Percentiles rank a stretch among this genome's conserved stretches.
Evolutionary conservation across 2,329 filamentous ascomycete species (phyloP).

Genomic region (Colletotrichum sp.): DNA sequence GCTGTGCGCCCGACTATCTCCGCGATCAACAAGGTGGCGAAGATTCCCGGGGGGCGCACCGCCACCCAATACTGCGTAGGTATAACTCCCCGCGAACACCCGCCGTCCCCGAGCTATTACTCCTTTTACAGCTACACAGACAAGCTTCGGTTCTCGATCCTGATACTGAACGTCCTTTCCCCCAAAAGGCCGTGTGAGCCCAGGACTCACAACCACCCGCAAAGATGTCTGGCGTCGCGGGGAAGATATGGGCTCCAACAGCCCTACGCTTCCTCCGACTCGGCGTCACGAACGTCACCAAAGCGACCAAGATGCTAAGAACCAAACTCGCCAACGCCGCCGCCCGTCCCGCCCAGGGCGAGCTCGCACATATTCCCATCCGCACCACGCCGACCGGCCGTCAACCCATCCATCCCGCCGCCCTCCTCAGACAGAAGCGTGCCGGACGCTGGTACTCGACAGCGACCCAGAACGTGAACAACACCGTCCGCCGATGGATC

Average conservation of each 20-base stretch:
- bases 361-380: slow-evolving; percentile 51
- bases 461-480: slow-evolving; percentile 45
- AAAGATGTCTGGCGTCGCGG: slow-evolving; percentile 59
- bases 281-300: slow-evolving; percentile 54
- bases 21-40: slow-evolving; percentile 27
- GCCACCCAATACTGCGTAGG: neutral
- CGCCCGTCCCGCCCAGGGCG: slow-evolving; percentile 46
- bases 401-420: slow-evolving; percentile 58
- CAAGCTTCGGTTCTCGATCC: neutral
- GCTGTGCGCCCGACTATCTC: slow-evolving; percentile 34
- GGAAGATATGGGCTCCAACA: slow-evolving; percentile 62
- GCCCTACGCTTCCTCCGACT: slow-evolving; percentile 60
- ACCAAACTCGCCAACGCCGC: slow-evolving; percentile 51
- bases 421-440: slow-evolving; percentile 55
- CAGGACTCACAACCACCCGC: slow-evolving; percentile 23
- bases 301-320: slow-evolving; percentile 57
- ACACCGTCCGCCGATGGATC: slow-evolving; percentile 56
- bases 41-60: slow-evolving; percentile 20
- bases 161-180: neutral
- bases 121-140: neutral
- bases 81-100: slow-evolving; percentile 26
- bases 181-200: slow-evolving; percentile 4
- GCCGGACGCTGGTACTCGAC: slow-evolving; percentile 55
- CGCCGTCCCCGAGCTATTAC: neutral
- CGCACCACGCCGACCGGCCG: slow-evolving; percentile 43